Conservation (phyloP, 768 basidiomycete genomes). For the Mycena venus region DNA sequence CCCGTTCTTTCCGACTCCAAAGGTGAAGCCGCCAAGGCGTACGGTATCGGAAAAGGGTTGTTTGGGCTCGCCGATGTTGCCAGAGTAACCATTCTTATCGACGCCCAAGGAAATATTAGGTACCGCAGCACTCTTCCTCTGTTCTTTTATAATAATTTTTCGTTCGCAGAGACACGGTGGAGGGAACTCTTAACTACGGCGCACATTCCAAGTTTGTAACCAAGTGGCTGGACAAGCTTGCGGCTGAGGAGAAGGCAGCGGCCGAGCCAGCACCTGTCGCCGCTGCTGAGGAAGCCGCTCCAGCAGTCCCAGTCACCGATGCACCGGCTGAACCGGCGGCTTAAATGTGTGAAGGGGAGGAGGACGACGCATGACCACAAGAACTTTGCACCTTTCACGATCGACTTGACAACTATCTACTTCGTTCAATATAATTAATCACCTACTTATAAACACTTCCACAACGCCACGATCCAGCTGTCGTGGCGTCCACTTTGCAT, state of each 20-base stretch:
- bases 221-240: constrained; percentile 72
- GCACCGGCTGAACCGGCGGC: not conserved
- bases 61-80: constrained; percentile 72
- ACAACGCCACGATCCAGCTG: not conserved
- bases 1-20: constrained; percentile 82
- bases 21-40: constrained; percentile 73
- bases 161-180: constrained; percentile 65
- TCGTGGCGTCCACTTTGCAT: not conserved
- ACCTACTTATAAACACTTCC: not conserved
- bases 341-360: not conserved
- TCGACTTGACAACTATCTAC: constrained; percentile 9
- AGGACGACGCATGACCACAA: not conserved
- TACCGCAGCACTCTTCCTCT: constrained; percentile 39
- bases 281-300: not conserved
- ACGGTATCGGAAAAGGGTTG: constrained; percentile 74
- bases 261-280: not conserved
- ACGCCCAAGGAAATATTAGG: constrained; percentile 76
- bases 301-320: constrained; percentile 1
- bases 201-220: constrained; percentile 81
- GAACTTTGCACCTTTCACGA: not conserved
- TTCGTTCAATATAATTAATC: constrained; percentile 20
- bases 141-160: not conserved
- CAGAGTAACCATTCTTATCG: constrained; percentile 84
- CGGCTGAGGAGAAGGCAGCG: constrained; percentile 50
- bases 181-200: constrained; percentile 70